Evolutionary conservation across 2,329 filamentous ascomycete genomes (phyloP), one percentile per base, ranked within the genome.

Genomic region (Diaporthe destruens): DNA sequence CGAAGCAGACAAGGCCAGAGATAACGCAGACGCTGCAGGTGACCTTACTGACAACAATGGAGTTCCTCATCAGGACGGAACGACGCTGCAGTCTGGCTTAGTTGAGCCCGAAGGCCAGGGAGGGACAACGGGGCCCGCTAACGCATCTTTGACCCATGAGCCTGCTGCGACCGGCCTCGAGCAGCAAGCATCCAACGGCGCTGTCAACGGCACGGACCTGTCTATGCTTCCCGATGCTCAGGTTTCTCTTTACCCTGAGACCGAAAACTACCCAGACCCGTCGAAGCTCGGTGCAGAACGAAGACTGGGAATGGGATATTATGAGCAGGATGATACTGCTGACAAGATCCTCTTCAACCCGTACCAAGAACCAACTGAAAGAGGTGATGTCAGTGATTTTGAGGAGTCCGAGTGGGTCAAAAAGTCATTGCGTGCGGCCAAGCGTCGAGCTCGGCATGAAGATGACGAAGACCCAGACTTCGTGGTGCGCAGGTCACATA

Each of bases 301-400:
- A 42, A 87, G 85, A 79, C 82, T 90, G 75, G 89, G 89, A 20
- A 87, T 89, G 83, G 88, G 88, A 12, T 90, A 90, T 78, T 91
- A 90, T 77, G 85, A 90, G 71, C 88, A 89, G 76, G 87, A 89
- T 73, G 87, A 89, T 75, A 85, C 84, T 29, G 84, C 86, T 1
- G 87, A 90, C 78, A 88, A 83, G 76, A 90, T 90, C 78, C 78
- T 90, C 3, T 91, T 90, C 72, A 87, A 91, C 74, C 86, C 86
- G 11, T 90, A 89, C 76, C 86, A 90, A 75, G 83, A 84, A 36
- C 88, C 88, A 6, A 81, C 85, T 16, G 82, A 83, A 5, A 63
- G 68, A 34, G 85, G 87, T 44, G 77, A 81, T 6, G 57, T 83
- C 16, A 77, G 80, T 11, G 84, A 88, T 66, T 82, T 84, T 2